Evolutionary conservation across 257 asterid species (phyloP), one percentile per base, ranked within the genome.

Genomic region (Nicotiana tomentosiformis): DNA sequence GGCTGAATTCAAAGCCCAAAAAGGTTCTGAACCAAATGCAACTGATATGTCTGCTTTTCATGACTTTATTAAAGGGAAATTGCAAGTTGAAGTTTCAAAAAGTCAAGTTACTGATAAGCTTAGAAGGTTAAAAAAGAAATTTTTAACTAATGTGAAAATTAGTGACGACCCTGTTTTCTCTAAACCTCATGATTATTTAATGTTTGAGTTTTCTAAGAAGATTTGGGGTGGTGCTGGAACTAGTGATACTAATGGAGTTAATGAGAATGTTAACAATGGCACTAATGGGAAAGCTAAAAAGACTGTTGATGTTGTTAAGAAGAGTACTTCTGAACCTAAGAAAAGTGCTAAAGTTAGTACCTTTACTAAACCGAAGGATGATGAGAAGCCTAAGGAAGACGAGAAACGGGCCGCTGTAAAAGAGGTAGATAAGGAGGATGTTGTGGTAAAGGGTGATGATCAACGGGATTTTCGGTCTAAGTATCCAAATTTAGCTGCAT

Each of bases 111-210:
- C 74, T 77, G 87, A 79, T 18, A 94, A 93, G 80, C 20, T 93
- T 51, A 62, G 62, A 43, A 87, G 94, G 90, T 23, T 91, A 67
- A 90, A 84, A 70, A 87, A 83, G 83, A 91, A 91, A 86, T 90
- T 84, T 77, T 5, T 74, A 7, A 88, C 78, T 65, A 87, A 85
- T 70, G 12, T 26, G 82, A 84, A 90, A 84, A 89, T 84, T 20
- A 92, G 90, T 1, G 80, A 57, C 7, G 92, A 78, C 16, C 90
- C 89, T 46, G 88, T 81, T 62, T 89, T 88, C 23, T 60, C 90
- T 5, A 92, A 87, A 85, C 85, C 91, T 10, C 91, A 88, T 18
- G 97, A 93, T 7, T 16, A 1, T 5, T 10, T 57, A 80, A 9
- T 39, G 0, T 91, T 86, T 32, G 88, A 86, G 15, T 88, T 90